phyloP scores from a whole-genome alignment of 768 basidiomycete genomes.

The Russula virescens region DNA sequence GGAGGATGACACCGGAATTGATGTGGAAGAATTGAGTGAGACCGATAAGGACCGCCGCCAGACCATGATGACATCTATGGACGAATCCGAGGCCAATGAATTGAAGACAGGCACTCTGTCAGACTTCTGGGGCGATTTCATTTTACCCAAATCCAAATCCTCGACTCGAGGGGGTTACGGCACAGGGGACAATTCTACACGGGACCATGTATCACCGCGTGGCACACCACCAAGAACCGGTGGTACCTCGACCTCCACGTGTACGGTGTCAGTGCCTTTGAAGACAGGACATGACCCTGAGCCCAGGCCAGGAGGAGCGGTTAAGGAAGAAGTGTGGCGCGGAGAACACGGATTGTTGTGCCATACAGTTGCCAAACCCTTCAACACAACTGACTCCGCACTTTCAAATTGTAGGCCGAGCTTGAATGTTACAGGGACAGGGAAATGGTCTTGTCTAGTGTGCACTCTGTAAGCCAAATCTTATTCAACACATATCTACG shows the following conservation, averaged over 20 bases:
- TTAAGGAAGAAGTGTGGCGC: conserved; percentile 26
- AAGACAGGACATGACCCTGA: background rate
- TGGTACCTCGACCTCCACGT: background rate
- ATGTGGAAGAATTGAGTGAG: conserved; percentile 28
- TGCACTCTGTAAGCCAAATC: conserved; percentile 3
- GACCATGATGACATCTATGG: conserved; percentile 44
- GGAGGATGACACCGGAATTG: conserved; percentile 13
- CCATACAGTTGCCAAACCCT: background rate
- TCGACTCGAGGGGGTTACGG: background rate
- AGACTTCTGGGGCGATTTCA: conserved; percentile 48
- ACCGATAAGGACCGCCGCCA: conserved; percentile 47
- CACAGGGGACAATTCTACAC: background rate
- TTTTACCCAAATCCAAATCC: conserved; percentile 33
- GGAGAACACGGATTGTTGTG: background rate
- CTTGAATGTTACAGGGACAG: background rate
- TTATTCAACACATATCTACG: background rate
- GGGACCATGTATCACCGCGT: background rate
- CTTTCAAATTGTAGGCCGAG: background rate
- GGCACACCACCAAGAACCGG: background rate
- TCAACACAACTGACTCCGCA: conserved; percentile 5
- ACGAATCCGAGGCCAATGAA: conserved; percentile 38
- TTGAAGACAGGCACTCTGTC: conserved; percentile 39
- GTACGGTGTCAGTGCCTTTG: background rate
- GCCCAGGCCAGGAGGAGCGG: conserved; percentile 34
- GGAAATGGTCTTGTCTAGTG: conserved; percentile 19